These are phyloP conservation scores for Jackrogersella multiformis DNA, from an alignment of 495 filamentous ascomycete genomes.

Conservation along the genomic window DNA sequence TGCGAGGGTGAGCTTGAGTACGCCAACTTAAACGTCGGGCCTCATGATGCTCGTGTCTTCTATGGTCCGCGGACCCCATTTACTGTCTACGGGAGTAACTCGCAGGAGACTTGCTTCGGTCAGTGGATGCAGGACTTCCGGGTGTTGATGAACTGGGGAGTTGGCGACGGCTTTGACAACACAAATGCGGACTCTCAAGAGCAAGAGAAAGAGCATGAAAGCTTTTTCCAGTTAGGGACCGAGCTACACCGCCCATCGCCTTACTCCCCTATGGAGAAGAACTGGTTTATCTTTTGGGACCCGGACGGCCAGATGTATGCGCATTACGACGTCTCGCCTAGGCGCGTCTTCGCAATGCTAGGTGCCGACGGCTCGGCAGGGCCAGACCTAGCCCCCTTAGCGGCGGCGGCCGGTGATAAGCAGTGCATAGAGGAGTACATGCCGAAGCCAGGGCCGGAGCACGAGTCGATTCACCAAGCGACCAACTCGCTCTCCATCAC, in stretches of 20 bases:
- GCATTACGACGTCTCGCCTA: constrained; percentile 60
- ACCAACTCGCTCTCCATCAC: constrained; percentile 65
- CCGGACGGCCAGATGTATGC: constrained; percentile 51
- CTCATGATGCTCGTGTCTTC: constrained; percentile 64
- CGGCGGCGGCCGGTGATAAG: constrained; percentile 44
- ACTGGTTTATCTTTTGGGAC: constrained; percentile 68
- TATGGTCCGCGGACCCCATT: constrained; percentile 59
- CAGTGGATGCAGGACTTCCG: constrained; percentile 62
- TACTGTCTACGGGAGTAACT: constrained; percentile 61
- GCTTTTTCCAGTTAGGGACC: constrained; percentile 48
- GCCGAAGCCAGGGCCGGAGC: constrained; percentile 40
- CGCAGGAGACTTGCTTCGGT: constrained; percentile 60
- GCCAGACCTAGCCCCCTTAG: constrained; percentile 48
- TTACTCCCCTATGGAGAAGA: constrained; percentile 59
- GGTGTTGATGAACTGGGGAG: constrained; percentile 54
- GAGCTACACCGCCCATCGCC: constrained; percentile 59
- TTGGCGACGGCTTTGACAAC: constrained; percentile 22
- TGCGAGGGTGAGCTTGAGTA: constrained; percentile 52
- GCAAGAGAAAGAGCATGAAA: not conserved
- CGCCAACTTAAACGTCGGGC: constrained; percentile 53
- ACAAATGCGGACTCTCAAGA: not conserved
- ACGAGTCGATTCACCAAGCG: constrained; percentile 63
- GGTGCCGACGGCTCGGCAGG: constrained; percentile 52
- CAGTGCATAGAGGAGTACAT: constrained; percentile 55
- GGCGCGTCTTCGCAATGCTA: constrained; percentile 57